Evolutionary conservation across 1,139 yeast species (phyloP), one percentile per base, ranked within the genome.

Genomic region (Candida sanyaensis): DNA sequence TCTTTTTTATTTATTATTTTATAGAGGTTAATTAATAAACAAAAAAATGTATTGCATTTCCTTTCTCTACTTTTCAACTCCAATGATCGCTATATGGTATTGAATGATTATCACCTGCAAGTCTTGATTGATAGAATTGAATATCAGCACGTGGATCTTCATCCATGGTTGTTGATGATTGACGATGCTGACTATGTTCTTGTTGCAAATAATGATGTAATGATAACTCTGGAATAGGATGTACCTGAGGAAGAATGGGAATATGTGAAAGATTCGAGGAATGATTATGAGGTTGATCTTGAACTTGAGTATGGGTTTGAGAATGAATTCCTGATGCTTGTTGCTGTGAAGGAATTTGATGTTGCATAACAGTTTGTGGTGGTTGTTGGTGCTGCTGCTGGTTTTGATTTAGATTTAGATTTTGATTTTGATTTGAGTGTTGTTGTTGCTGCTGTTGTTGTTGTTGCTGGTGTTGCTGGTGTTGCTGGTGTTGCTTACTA

Each of bases 71-170:
- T 17, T 10, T 13, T 42, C 11, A 49, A 27, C 43, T 44, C 50
- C 52, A 49, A 43, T 46, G 50, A 21, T 46, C 49, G 31, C 50
- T 46, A 5, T 34, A 41, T 29, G 39, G 44, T 37, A 40, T 40
- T 13, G 49, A 48, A 29, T 33, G 12, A 23, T 23, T 36, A 36
- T 36, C 39, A n/a, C 29, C 39, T 24, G 11, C 29, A 12, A 24
- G 12, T 36, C 39, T 23, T 24, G 30, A n/a, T 32, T 24, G 37
- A 11, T 11, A 41, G 9, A 30, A 6, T 23, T 37, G 43, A 5
- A 41, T 23, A 3, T 40, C 42, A 31, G 17, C n/a, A 17, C 37
- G 36, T n/a, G 33, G 29, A 21, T 31, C 36, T 9, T 41, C 43
- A 2, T 41, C 43, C 4, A 10, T 12, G 2, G 12, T 24, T 5